Base-by-base conservation (phyloP, 768 basidiomycete species). In the Crepidotus variabilis region DNA sequence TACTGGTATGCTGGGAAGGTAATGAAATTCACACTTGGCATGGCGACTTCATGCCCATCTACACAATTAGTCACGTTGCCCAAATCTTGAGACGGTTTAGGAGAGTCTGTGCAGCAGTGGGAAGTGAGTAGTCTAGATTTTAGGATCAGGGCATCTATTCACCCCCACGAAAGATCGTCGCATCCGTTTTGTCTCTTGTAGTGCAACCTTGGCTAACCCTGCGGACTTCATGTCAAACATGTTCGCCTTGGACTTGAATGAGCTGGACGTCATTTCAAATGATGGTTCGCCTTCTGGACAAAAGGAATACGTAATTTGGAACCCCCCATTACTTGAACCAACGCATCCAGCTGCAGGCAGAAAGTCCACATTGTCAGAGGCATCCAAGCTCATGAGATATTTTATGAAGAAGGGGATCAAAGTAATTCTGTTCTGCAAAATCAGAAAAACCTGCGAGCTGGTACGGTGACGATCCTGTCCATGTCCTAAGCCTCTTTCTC, bases 371-470 rank as follows among this genome's bases (percentile, higher is more conserved):
- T 73, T 92, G 56, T 72, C 74, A 2, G 88, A 96, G 63, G 88
- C 90, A 2, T 86, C 83, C 1, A 66, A 71, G 2, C 60, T 95
- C 47, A 91, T 94, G 85, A 76, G 81, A 47, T 91, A 83, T 67
- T 71, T 95, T 51, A 92, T 96, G 89, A 86, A 86, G 57, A 78
- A 82, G 2, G 93, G 93, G 2, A 69, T 94, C 28, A 76, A 91
- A 32, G 85, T 87, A 4, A 94, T 96, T 57, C 71, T 96, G n/a
- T 96, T 95, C 66, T 94, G 92, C 76, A 89, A 90, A 91, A 85
- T 89, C 28, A 78, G 92, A 33, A 90, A 88, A 72, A 75, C 79
- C 2, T 95, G 93, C 68, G 92, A 95, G 70, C 66, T 94, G 65
- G 91, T 89, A 64, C n/a, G n/a, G n/a, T n/a, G 66, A 80, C 18